These are phyloP conservation scores for Pseudoneurospora amorphoporcata DNA, from an alignment of 495 filamentous ascomycete species.

Conservation along the genomic window DNA sequence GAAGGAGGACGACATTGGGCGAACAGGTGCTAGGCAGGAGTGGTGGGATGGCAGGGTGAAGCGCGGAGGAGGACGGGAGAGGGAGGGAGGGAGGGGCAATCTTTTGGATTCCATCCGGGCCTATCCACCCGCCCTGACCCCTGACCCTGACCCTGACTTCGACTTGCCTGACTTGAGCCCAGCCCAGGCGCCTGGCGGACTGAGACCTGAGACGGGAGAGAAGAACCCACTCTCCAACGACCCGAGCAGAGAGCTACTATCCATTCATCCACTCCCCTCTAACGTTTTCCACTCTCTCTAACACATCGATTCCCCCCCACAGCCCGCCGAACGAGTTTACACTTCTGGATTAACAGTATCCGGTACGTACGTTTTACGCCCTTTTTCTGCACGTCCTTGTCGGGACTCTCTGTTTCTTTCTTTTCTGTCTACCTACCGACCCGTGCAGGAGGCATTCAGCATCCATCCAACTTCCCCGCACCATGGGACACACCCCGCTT, in stretches of 20 bases:
- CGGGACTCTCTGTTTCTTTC: constrained; percentile 9
- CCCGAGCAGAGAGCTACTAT: not conserved
- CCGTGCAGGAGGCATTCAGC: not conserved
- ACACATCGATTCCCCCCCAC: not conserved
- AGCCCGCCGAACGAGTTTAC: not conserved
- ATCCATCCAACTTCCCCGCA: not conserved
- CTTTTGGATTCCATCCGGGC: not conserved
- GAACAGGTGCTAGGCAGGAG: not conserved
- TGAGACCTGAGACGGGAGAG: not conserved
- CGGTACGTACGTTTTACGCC: not conserved
- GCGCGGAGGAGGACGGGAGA: not conserved
- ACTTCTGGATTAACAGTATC: not conserved
- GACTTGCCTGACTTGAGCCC: not conserved
- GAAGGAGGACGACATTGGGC: not conserved
- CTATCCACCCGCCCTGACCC: not conserved
- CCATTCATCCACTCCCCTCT: not conserved
- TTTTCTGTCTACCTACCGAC: constrained; percentile 9
- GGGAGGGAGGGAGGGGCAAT: not conserved
- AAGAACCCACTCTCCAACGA: not conserved
- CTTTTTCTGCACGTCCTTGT: not conserved
- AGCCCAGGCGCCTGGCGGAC: not conserved
- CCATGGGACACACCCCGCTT: not conserved
- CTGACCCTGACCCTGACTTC: not conserved
- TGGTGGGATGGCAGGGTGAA: not conserved
- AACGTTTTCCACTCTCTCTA: not conserved